These are phyloP conservation scores for Pyricularia sp. DNA, from an alignment of 2,329 filamentous ascomycete genomes.

Conservation along the genomic window DNA sequence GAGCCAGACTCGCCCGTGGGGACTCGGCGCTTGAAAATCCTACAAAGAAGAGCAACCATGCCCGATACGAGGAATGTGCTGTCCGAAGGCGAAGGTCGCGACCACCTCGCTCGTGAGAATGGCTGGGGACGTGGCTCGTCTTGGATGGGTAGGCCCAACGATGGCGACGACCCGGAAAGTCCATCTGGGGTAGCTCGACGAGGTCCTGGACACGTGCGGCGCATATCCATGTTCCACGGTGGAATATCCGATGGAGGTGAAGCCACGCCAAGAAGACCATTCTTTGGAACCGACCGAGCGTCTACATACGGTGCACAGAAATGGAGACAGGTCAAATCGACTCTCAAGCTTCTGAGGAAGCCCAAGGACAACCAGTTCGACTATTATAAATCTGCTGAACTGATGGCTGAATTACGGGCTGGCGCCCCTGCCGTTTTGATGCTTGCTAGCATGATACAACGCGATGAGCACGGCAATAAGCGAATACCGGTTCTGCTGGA, in stretches of 20 bases:
- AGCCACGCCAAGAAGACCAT: constrained; percentile 42
- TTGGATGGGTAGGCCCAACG: constrained; percentile 43
- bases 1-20: constrained; percentile 31
- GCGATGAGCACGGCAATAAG: constrained; percentile 92
- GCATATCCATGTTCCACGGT: constrained; percentile 54
- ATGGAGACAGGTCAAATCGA: constrained; percentile 90
- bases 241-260: constrained; percentile 54
- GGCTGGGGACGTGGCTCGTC: constrained; percentile 51
- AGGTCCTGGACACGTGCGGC: constrained; percentile 49
- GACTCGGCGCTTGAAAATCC: constrained; percentile 38
- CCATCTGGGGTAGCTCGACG: constrained; percentile 38
- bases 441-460: constrained; percentile 93
- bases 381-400: constrained; percentile 87
- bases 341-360: constrained; percentile 67
- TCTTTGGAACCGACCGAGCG: constrained; percentile 56
- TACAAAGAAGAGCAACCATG: constrained; percentile 57
- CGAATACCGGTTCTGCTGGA: constrained; percentile 91
- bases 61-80: constrained; percentile 55
- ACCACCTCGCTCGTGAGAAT: constrained; percentile 44
- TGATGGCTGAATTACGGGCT: constrained; percentile 90
- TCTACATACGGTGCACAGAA: constrained; percentile 70
- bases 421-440: constrained; percentile 90
- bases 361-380: constrained; percentile 85
- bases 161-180: constrained; percentile 41
- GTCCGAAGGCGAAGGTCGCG: constrained; percentile 67